Conservation (phyloP, 2,329 filamentous ascomycete species). For the Pseudocercospora eumusae region DNA sequence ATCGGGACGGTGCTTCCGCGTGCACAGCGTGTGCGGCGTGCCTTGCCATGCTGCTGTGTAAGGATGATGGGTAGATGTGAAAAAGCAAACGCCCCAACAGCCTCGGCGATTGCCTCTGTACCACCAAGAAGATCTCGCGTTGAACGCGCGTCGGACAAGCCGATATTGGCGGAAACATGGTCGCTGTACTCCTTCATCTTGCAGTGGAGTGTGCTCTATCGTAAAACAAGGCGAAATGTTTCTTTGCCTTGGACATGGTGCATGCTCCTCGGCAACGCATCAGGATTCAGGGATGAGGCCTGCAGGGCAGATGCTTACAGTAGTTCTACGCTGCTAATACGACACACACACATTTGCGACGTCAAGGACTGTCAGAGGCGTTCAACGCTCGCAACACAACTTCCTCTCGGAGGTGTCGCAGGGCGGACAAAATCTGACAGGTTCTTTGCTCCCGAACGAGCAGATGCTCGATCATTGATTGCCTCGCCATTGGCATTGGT, state of each 20-base stretch:
- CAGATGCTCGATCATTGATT: not conserved
- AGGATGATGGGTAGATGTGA: not conserved
- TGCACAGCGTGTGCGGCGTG: slow-evolving; percentile 7
- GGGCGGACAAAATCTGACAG: not conserved
- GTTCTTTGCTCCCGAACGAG: not conserved
- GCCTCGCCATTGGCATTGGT: not conserved
- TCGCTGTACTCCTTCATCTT: slow-evolving; percentile 5
- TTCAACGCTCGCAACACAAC: slow-evolving; percentile 2
- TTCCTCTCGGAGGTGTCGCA: not conserved
- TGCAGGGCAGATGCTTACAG: slow-evolving; percentile 3
- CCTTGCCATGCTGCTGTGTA: not conserved
- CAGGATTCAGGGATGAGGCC: slow-evolving; percentile 1
- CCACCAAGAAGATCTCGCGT: slow-evolving; percentile 2
- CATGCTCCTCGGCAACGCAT: not conserved
- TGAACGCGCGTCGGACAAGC: slow-evolving; percentile 1
- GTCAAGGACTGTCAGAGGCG: slow-evolving; percentile 8
- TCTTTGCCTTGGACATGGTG: not conserved
- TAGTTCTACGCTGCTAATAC: too few relatives aligned
- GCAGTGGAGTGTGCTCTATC: not conserved
- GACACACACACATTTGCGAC: not conserved
- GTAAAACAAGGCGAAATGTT: not conserved
- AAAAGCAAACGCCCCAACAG: not conserved
- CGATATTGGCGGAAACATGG: slow-evolving; percentile 6
- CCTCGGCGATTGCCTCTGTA: slow-evolving; percentile 2
- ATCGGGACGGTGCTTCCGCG: slow-evolving; percentile 8